A percentile compares a stretch with the other conserved stretches of the same genome.
Evolutionary conservation across 2,329 filamentous ascomycete species (phyloP).

Genomic region (Zymoseptoria tritici): DNA sequence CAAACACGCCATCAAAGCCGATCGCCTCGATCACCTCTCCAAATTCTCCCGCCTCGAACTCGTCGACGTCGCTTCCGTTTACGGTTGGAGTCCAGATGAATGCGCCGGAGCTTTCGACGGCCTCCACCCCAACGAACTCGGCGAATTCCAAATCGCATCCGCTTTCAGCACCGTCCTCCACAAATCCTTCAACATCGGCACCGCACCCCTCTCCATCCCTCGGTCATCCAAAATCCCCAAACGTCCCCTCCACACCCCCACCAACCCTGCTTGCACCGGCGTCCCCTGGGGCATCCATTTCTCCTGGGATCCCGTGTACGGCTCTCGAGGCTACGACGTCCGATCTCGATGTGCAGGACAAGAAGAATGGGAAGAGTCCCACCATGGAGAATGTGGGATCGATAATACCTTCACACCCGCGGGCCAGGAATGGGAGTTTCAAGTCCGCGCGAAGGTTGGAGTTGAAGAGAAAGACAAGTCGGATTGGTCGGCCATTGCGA

Average conservation of each 20-base stretch:
- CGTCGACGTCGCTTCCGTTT: constrained; percentile 25
- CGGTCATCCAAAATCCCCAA: constrained; percentile 3
- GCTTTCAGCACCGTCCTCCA: constrained; percentile 33
- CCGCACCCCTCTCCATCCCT: constrained; percentile 2
- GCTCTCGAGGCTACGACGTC: constrained; percentile 11
- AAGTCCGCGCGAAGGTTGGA: constrained; percentile 8
- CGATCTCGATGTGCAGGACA: constrained; percentile 3
- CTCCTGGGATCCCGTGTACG: constrained; percentile 15
- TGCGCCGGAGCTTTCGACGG: constrained; percentile 33
- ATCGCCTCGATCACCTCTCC: constrained; percentile 23
- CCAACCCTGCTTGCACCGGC: background rate
- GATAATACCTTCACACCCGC: constrained; percentile 11
- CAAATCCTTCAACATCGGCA: constrained; percentile 6
- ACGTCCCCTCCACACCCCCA: constrained; percentile 6
- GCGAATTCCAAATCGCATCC: constrained; percentile 38
- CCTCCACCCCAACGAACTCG: constrained; percentile 36
- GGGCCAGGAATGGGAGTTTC: constrained; percentile 11
- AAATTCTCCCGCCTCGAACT: constrained; percentile 16
- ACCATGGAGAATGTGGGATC: constrained; percentile 2
- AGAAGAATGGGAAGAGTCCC: constrained; percentile 5
- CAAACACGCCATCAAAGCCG: constrained; percentile 20
- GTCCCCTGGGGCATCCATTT: constrained; percentile 10
- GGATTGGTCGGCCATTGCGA: constrained; percentile 7
- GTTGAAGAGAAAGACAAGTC: constrained; percentile 3
- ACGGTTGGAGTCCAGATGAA: constrained; percentile 27